A percentile compares a stretch with the other conserved stretches of the same genome.
These are phyloP conservation scores for Wilcoxina mikolae DNA, from an alignment of 495 filamentous ascomycete genomes.

Conservation along the genomic window DNA sequence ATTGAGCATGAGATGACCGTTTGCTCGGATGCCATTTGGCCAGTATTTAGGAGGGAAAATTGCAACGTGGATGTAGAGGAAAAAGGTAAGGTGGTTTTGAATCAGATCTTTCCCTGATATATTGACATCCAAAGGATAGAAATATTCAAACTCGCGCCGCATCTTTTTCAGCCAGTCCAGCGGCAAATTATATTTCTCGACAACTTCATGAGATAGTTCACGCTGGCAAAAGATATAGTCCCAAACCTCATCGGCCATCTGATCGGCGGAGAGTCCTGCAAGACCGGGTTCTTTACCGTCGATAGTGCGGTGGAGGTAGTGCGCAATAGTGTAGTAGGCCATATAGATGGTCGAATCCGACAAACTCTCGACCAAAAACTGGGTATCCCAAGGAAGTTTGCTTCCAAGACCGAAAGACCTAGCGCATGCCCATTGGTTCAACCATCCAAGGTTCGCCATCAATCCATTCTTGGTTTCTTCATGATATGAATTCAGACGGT, in stretches of 20 bases:
- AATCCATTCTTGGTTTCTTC: conserved; percentile 71
- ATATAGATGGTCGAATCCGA: conserved; percentile 89
- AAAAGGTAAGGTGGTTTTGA: conserved; percentile 86
- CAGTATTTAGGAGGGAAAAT: conserved; percentile 77
- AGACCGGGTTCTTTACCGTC: conserved; percentile 60
- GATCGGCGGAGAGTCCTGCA: conserved; percentile 52
- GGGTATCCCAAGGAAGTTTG: conserved; percentile 85
- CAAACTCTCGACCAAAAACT: conserved; percentile 84
- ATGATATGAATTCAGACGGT: conserved; percentile 60
- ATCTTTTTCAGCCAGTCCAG: conserved; percentile 58
- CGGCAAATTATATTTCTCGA: conserved; percentile 50
- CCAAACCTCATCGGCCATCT: conserved; percentile 95
- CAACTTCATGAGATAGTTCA: conserved; percentile 49
- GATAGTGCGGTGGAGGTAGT: conserved; percentile 62
- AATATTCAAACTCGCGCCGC: conserved; percentile 88
- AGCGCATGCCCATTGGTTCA: conserved; percentile 90
- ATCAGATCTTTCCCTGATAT: conserved; percentile 78
- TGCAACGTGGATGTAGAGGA: conserved; percentile 86
- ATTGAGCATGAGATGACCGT: conserved; percentile 86
- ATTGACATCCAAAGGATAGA: conserved; percentile 80
- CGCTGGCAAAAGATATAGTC: conserved; percentile 66
- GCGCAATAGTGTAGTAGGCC: conserved; percentile 91
- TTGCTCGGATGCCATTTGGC: conserved; percentile 68
- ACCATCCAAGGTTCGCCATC: conserved; percentile 71
- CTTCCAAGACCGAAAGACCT: conserved; percentile 85